phyloP scores from a whole-genome alignment of 2,329 filamentous ascomycete genomes.

The Cryphonectria nitschkei region DNA sequence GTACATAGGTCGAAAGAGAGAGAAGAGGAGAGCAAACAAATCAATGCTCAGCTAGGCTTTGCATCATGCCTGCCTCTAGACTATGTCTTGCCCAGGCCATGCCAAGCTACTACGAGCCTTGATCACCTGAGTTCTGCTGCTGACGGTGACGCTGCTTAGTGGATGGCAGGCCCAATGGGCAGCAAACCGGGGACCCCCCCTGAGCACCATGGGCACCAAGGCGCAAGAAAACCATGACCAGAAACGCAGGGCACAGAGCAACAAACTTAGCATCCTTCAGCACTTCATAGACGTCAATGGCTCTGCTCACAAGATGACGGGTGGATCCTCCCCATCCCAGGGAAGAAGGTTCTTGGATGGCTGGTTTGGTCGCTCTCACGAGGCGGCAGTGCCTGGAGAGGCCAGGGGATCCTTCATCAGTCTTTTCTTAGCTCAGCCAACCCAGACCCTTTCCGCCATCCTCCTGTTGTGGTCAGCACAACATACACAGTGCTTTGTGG shows the following conservation, averaged over 20 bases:
- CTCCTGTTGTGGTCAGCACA: conserved; percentile 1
- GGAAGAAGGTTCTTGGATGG: not conserved
- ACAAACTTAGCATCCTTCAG: not conserved
- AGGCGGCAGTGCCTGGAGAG: conserved; percentile 7
- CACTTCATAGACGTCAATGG: conserved; percentile 4
- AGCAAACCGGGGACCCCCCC: not conserved
- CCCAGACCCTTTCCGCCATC: not conserved
- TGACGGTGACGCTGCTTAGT: not conserved
- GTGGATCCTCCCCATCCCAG: not conserved
- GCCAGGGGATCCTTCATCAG: not conserved
- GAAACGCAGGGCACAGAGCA: not conserved
- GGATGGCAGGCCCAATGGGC: not conserved
- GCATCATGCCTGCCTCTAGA: not conserved
- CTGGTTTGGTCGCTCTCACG: not conserved
- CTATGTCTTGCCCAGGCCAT: not conserved
- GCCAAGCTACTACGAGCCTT: not conserved
- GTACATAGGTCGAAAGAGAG: not conserved
- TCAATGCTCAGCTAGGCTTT: not conserved
- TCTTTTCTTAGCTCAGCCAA: conserved; percentile 11
- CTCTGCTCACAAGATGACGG: conserved; percentile 2
- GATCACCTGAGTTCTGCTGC: not conserved
- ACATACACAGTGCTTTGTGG: not conserved
- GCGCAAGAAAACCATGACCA: not conserved
- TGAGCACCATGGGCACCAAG: not conserved
- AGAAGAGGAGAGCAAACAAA: not conserved